Evolutionary conservation across 2,329 filamentous ascomycete species (phyloP).

Genomic region (Ascochyta viciae-villosae): DNA sequence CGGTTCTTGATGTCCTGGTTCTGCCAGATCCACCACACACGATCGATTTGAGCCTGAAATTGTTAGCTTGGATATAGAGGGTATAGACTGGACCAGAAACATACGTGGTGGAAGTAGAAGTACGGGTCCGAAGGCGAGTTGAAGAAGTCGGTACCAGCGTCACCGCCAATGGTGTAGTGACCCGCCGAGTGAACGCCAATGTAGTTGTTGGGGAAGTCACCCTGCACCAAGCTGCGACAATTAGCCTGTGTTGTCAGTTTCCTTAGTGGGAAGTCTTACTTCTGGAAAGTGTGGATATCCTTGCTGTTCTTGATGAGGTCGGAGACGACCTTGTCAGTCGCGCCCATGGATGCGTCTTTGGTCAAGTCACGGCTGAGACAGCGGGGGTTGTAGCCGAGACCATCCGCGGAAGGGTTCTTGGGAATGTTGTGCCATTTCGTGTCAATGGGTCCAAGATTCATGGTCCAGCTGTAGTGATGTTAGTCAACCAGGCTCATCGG

Average conservation of each 20-base stretch:
- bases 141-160: constrained; percentile 55
- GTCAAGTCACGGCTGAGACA: constrained; percentile 51
- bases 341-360: constrained; percentile 27
- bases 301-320: constrained; percentile 31
- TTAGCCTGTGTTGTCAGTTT: not conserved
- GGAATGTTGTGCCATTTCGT: constrained; percentile 40
- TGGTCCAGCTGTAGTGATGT: constrained; percentile 31
- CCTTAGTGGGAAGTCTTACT: not conserved
- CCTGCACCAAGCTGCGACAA: constrained; percentile 42
- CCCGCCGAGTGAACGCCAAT: constrained; percentile 55
- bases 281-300: constrained; percentile 46
- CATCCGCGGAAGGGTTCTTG: constrained; percentile 40
- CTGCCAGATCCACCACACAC: constrained; percentile 61
- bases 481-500: not conserved
- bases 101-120: constrained; percentile 46
- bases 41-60: constrained; percentile 51
- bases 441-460: constrained; percentile 58
- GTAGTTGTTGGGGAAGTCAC: constrained; percentile 42
- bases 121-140: constrained; percentile 54
- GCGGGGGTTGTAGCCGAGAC: constrained; percentile 48
- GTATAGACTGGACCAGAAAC: too few species aligned
- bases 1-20: constrained; percentile 51
- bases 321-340: constrained; percentile 32
- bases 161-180: constrained; percentile 55
- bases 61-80: too few species aligned